Evolutionary conservation across 1,284 basidiomycete species (phyloP).

Genomic region (Pyrrhoderma lamaoense): DNA sequence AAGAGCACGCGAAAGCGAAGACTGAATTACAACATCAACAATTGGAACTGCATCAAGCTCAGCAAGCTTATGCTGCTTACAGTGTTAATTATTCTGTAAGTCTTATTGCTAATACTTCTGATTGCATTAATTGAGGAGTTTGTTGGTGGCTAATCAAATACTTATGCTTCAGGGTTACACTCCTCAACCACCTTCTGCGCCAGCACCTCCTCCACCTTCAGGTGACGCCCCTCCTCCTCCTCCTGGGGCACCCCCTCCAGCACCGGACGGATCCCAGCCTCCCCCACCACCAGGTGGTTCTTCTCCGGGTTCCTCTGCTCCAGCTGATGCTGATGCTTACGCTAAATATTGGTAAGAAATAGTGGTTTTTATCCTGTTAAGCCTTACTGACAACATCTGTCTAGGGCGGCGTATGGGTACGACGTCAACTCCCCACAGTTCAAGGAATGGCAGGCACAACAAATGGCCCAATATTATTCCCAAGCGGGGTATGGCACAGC

Average conservation of each 20-base stretch:
- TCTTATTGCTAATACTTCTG: slow-evolving; percentile 4
- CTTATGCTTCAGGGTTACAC: slow-evolving; percentile 45
- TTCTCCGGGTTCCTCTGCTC: slow-evolving; percentile 37
- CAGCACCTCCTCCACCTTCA: slow-evolving; percentile 51
- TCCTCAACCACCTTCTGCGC: slow-evolving; percentile 51
- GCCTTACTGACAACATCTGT: slow-evolving; percentile 8
- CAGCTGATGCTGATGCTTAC: slow-evolving; percentile 56
- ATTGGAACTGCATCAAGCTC: slow-evolving; percentile 76
- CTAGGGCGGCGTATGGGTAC: slow-evolving; percentile 82
- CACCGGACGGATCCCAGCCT: slow-evolving; percentile 27
- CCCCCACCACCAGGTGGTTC: slow-evolving; percentile 26
- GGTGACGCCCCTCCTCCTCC: slow-evolving; percentile 39
- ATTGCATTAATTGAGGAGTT: too few relatives aligned
- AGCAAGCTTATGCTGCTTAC: slow-evolving; percentile 71
- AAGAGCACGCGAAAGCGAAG: slow-evolving; percentile 81
- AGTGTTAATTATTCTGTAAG: slow-evolving; percentile 47
- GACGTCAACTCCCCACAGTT: slow-evolving; percentile 78
- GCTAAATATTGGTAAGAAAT: slow-evolving; percentile 58
- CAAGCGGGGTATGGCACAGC: slow-evolving; percentile 30
- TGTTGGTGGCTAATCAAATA: slow-evolving; percentile 21
- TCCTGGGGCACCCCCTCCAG: slow-evolving; percentile 29
- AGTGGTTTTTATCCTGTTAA: too few relatives aligned
- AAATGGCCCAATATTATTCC: slow-evolving; percentile 58
- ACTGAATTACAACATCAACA: slow-evolving; percentile 58
- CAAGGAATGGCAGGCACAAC: slow-evolving; percentile 68